Evolutionary conservation across 202 grass and related monocot genomes (phyloP), one percentile per base, ranked within the genome.

Genomic region (Carex arenaria): DNA sequence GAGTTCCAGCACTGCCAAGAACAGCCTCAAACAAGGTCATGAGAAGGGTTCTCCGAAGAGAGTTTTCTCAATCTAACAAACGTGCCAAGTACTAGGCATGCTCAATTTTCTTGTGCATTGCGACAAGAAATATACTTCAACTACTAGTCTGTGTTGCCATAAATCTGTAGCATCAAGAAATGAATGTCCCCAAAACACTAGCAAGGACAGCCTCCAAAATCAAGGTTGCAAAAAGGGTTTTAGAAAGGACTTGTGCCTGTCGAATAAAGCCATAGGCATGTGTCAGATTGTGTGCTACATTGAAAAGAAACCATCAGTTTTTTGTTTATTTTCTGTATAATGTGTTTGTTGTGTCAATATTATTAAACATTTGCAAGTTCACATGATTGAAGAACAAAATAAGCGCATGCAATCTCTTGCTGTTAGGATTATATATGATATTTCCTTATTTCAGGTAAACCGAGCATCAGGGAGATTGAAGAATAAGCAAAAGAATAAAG

Each of bases 21-120:
- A 98, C 96, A 2, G 89, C 96, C 45, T 95, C 96, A 0, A 98
- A 98, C 62, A 98, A 98, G 74, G 93, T 95, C 56, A 98, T 98
- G 93, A 91, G 96, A 75, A 91, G 96, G 85, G 89, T 95, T 85
- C 83, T 98, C 23, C 85, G 96, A 31, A 89, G 90, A 60, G 91
- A 98, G 72, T 85, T 98, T 34, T 84, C 83, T 59, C 84, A 89
- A 32, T 23, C 78, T 62, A 79, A 88, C 71, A 89, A 95, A 34
- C 89, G 85, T 72, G 92, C 96, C 38, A 98, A 98, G 81, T 90
- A 93, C 38, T 98, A 93, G 88, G 60, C 84, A 10, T 72, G 26
- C 80, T 56, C 64, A 79, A 43, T 52, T 62, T 62, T 64, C 64
- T 22, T 43, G 12, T 32, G 78, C 53, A 19, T 79, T 38, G 20